Percentiles rank a stretch among this genome's conserved stretches.
These are phyloP conservation scores for Pholiota microspora DNA, from an alignment of 768 basidiomycete species.

Conservation along the genomic window DNA sequence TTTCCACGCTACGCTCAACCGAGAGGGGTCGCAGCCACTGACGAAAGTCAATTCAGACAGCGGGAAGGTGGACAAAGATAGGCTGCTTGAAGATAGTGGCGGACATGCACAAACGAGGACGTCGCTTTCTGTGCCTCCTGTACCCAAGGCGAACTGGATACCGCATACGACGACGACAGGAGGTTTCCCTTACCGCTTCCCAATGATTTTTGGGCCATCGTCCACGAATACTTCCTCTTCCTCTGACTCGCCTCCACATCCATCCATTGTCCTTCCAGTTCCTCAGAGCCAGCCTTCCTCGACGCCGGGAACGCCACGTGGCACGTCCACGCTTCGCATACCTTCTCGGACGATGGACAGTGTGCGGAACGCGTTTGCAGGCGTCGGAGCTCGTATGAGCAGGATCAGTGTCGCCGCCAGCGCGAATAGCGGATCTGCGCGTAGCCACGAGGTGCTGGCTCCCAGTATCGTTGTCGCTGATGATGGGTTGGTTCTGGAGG, in stretches of 20 bases:
- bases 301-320: constrained; percentile 13
- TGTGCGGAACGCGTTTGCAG: constrained; percentile 21
- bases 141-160: constrained; percentile 10
- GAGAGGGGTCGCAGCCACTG: neutral
- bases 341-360: constrained; percentile 21
- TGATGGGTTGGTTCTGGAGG: constrained; percentile 15
- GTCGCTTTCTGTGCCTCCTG: constrained; percentile 12
- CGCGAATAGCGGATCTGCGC: neutral
- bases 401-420: constrained; percentile 13
- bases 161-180: constrained; percentile 1
- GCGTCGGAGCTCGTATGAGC: constrained; percentile 22
- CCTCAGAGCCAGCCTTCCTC: neutral
- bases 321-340: constrained; percentile 15
- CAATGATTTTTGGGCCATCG: constrained; percentile 17
- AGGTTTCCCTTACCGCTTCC: constrained; percentile 15
- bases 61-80: constrained; percentile 1
- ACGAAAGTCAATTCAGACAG: neutral
- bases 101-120: constrained; percentile 11
- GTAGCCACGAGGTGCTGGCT: constrained; percentile 2
- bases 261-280: neutral
- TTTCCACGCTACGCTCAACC: constrained; percentile 5
- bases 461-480: constrained; percentile 6
- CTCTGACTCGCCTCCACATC: constrained; percentile 14
- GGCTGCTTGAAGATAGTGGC: neutral
- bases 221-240: constrained; percentile 7